Evolutionary conservation across 176 grass and related monocot genomes (phyloP), one percentile per base, ranked within the genome.

Genomic region (Triticum monococcum): DNA sequence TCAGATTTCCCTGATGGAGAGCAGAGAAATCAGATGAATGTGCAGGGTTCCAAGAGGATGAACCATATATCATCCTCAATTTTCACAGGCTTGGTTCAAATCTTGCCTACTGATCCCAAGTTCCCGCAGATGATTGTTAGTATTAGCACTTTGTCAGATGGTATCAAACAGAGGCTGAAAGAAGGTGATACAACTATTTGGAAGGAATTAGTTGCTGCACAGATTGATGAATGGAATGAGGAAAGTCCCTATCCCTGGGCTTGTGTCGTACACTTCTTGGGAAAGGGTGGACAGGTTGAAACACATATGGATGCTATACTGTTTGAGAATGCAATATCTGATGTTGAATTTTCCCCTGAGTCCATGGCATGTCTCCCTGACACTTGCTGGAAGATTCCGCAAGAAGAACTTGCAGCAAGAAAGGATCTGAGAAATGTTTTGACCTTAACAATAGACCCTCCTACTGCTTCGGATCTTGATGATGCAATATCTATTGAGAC

Each of bases 401-500:
- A 86, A 43, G 80, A 94, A 87, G 97, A 99, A 85, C 37, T 94
- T 59, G 86, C 78, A 91, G 72, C 17, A 9, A 96, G 97, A 81
- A 94, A 88, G 61, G 97, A 99, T 91, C 65, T 96, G 45, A 94
- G 97, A 86, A 85, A 65, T 74, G 77, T 90, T 77, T 88, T 95
- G 74, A 81, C 92, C 28, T 88, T 96, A 84, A 99, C 97, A 75
- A 94, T 96, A 76, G 97, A 99, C 60, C 90, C 97, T 83, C 78
- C 92, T 84, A 86, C 92, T 87, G 94, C 97, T 1, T 80, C 85
- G 10, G 94, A 96, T 57, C 87, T 99, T 87, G 97, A 99, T 78
- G 97, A 99, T 73, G 97, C 97, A 45, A 93, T 99, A 86, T 98
- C 97, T 72, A 32, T 98, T 57, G 94, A 98, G 83, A 88, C 60